Evolutionary conservation across 352 stramenopile genomes (phyloP), one percentile per base, ranked within the genome.

Genomic region (Elongisporangium anandrum): DNA sequence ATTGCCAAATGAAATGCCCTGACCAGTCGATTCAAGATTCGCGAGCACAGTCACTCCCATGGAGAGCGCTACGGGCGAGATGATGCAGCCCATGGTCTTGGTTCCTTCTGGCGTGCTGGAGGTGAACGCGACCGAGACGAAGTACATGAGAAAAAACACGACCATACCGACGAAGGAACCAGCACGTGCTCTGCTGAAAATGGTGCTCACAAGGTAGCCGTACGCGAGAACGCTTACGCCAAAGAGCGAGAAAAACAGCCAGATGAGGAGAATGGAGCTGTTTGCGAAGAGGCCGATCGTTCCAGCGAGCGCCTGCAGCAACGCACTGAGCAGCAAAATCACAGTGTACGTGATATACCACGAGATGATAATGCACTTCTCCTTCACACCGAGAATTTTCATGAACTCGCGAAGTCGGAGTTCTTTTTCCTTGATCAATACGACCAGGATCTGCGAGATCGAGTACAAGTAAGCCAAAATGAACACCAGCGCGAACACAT

Each of bases 361-460:
- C 21, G 72, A 84, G 22, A 73, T 52, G 17, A 88, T 68, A 53
- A 92, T 90, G n/a, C 64, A 68, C 15, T 59, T 70, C 52, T 92
- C 80, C 9, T 68, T 94, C 22, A 98, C 77, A 16, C 95, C 94
- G 59, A 98, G 86, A 50, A 87, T 82, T 65, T 93, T 92, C 71
- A 98, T 94, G 47, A 81, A 81, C 63, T 98, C 93, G 19, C 92
- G 88, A 47, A 94, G 74, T 1, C 85, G 75, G 4, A 76, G 77
- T 61, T 98, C 92, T 48, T 97, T 97, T 65, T 98, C 93, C n/a
- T 75, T 63, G 20, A 98, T 94, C 54, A 98, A 74, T 19, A 79
- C 67, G 7, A 90, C 69, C 47, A 97, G 64, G 24, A 97, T 78
- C 4, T 79, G 71, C 7, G 87, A 96, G 6, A 95, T 79, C 6